Percentiles rank a stretch among this genome's conserved stretches.
Conservation (phyloP, 345 rosid species). For the Corymbia maculata region DNA sequence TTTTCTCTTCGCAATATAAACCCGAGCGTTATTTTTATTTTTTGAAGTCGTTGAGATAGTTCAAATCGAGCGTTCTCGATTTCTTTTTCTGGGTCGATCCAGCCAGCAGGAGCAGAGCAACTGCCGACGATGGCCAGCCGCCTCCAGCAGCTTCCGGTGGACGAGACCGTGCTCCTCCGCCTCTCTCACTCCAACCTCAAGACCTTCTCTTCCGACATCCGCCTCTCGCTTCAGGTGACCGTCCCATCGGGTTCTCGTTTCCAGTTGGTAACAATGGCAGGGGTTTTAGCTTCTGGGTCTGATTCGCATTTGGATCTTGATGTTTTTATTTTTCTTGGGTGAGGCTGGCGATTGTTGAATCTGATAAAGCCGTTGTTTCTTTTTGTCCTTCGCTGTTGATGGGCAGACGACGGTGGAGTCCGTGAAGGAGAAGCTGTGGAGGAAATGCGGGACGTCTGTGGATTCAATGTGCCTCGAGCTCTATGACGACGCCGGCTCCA, state of each 20-base stretch:
- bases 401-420: constrained; percentile 57
- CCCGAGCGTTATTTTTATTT: neutral
- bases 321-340: neutral
- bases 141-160: constrained; percentile 35
- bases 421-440: constrained; percentile 90
- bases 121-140: neutral
- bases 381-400: neutral
- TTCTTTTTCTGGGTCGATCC: neutral
- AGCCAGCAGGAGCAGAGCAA: neutral
- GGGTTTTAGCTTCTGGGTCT: neutral
- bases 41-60: neutral
- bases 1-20: neutral
- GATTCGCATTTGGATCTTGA: neutral
- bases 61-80: neutral
- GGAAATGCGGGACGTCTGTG: constrained; percentile 76
- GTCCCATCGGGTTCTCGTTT: neutral
- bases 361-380: neutral
- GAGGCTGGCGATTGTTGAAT: neutral
- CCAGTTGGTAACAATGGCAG: neutral
- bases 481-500: constrained; percentile 61
- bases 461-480: constrained; percentile 71
- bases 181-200: constrained; percentile 77
- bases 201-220: constrained; percentile 53
- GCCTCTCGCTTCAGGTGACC: constrained; percentile 64
- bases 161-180: constrained; percentile 61